A percentile compares a stretch with the other conserved stretches of the same genome.
Evolutionary conservation across 495 filamentous ascomycete genomes (phyloP).

Genomic region (Penicillium riverlandense): DNA sequence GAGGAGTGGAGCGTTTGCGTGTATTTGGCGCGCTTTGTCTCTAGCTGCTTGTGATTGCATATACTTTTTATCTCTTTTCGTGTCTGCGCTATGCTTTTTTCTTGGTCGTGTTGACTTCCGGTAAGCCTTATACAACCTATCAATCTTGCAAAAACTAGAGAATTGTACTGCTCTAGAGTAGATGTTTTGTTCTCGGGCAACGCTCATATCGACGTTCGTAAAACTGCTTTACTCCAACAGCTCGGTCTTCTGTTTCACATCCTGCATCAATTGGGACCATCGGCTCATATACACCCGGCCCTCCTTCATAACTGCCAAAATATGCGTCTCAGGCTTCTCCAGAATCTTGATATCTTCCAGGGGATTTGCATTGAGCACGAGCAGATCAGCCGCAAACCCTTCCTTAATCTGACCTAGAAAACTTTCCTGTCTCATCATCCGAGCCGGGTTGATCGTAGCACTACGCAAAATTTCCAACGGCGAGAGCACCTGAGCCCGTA

Average conservation of each 20-base stretch:
- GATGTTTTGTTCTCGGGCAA: too few relatives aligned
- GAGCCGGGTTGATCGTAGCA: slow-evolving; percentile 44
- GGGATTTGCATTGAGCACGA: slow-evolving; percentile 37
- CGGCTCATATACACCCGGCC: slow-evolving; percentile 10
- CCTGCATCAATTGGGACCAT: too few relatives aligned
- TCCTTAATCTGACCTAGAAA: slow-evolving; percentile 33
- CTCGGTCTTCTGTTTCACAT: too few relatives aligned
- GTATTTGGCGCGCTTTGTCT: neutral
- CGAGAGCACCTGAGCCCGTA: slow-evolving; percentile 34
- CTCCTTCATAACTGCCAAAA: slow-evolving; percentile 42
- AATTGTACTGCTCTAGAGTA: neutral
- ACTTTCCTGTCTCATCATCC: slow-evolving; percentile 30
- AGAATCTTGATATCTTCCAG: slow-evolving; percentile 45
- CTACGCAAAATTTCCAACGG: slow-evolving; percentile 37
- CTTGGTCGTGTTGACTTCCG: neutral
- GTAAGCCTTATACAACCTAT: neutral
- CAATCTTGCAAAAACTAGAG: neutral
- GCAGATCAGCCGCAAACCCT: slow-evolving; percentile 34
- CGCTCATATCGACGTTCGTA: too few relatives aligned
- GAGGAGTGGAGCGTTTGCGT: too few relatives aligned
- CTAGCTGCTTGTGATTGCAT: slow-evolving; percentile 4
- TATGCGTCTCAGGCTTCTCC: slow-evolving; percentile 31
- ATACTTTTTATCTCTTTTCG: slow-evolving; percentile 11
- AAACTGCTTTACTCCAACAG: too few relatives aligned
- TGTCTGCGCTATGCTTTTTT: slow-evolving; percentile 1